Evolutionary conservation across 1,284 basidiomycete genomes (phyloP).

Genomic region (Ustilago hordei): DNA sequence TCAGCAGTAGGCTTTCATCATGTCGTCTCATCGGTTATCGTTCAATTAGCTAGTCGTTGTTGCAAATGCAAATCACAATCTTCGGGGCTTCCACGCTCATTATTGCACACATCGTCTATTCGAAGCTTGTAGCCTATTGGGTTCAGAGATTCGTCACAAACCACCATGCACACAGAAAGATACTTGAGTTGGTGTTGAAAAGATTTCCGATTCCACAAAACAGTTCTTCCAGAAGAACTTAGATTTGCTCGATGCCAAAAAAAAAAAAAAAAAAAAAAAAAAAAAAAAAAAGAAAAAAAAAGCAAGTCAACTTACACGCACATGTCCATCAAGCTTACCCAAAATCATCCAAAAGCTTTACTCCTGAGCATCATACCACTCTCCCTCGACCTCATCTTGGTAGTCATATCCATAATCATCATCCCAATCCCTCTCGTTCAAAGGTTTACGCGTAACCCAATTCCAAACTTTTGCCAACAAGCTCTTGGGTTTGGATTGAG

Average conservation of each 20-base stretch:
- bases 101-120: not conserved
- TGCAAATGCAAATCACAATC: not conserved
- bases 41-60: not conserved
- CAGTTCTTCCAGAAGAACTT: slow-evolving; percentile 8
- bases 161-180: not conserved
- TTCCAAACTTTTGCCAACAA: slow-evolving; percentile 36
- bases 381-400: slow-evolving; percentile 11
- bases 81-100: not conserved
- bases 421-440: slow-evolving; percentile 21
- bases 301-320: not conserved
- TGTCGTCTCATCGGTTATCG: no score
- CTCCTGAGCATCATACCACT: slow-evolving; percentile 27
- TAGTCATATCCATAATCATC: slow-evolving; percentile 24
- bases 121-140: not conserved
- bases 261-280: no score
- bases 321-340: not conserved
- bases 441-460: slow-evolving; percentile 31
- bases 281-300: no score
- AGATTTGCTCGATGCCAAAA: slow-evolving; percentile 5
- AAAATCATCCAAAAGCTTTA: not conserved
- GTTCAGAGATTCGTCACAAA: not conserved
- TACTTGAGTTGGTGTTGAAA: not conserved
- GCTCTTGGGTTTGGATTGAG: slow-evolving; percentile 4
- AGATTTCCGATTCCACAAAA: slow-evolving; percentile 1
- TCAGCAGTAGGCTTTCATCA: not conserved